Evolutionary conservation across 108 stramenopile genomes (phyloP), one percentile per base, ranked within the genome.

Genomic region (Cyclotella choctawhatcheeana): DNA sequence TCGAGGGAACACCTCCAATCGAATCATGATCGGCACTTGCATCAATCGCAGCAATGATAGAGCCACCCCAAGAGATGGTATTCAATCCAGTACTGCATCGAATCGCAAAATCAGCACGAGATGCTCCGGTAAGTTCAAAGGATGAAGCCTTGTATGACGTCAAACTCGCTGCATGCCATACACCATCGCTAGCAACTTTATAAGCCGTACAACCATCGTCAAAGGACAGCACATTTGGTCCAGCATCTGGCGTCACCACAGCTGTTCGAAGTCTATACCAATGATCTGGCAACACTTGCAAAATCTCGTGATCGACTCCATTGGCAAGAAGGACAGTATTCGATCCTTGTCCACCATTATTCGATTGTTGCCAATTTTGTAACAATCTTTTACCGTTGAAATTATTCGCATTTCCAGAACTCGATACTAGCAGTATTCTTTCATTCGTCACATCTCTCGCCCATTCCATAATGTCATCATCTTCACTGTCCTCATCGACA

Each of bases 81-180:
- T 56, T 16, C 8, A 6, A 22, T n/a, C 64, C 75, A 60, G 44
- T 55, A 13, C 12, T 27, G 35, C 85, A 86, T 12, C 40, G 20
- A 0, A 86, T 58, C 27, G 85, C 82, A 40, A 86, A 50, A 53
- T 86, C 82, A 0, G 76, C 32, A 13, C 85, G 77, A 2, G 71
- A 71, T 3, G 85, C 45, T 1, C 71, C 61, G 13, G 82, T 81
- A 44, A 86, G 24, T 43, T 52, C 52, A 52, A 40, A 40, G 6
- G 37, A 40, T 10, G 12, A 40, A 6, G 8, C 37, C 37, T 40
- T 40, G 37, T 40, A 40, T 6, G 37, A 6, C 6, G 37, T 40
- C 6, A 40, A 12, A 40, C 12, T 12, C 12, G 37, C 37, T 12
- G 12, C 12, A 40, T 40, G 37, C 37, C 37, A 40, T 40, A 40